Percentiles rank a stretch among this genome's conserved stretches.
phyloP scores from a whole-genome alignment of 768 basidiomycete species.

The Ramaria rubella region DNA sequence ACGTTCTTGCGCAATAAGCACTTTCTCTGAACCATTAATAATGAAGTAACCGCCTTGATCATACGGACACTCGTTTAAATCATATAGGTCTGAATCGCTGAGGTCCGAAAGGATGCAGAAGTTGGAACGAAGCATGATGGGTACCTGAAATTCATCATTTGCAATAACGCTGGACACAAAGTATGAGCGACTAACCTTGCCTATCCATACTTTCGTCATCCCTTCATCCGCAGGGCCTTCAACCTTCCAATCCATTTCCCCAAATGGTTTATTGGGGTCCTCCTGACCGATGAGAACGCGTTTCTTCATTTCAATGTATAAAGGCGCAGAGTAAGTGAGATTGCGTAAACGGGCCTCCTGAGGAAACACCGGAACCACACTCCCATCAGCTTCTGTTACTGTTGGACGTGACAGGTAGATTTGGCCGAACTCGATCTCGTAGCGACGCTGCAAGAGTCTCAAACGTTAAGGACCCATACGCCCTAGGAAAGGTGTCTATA shows the following conservation, averaged over 20 bases:
- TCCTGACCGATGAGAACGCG: constrained; percentile 72
- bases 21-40: constrained; percentile 99
- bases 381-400: constrained; percentile 92
- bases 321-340: constrained; percentile 90
- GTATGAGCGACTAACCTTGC: constrained; percentile 55
- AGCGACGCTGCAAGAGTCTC: constrained; percentile 54
- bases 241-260: constrained; percentile 71
- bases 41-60: constrained; percentile 99
- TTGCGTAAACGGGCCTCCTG: constrained; percentile 95
- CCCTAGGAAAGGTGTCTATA: background rate
- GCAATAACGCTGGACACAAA: background rate
- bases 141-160: constrained; percentile 51
- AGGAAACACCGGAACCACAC: constrained; percentile 88
- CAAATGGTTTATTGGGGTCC: constrained; percentile 72
- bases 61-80: constrained; percentile 96
- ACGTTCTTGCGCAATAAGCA: constrained; percentile 98
- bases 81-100: constrained; percentile 74
- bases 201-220: constrained; percentile 85
- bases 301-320: constrained; percentile 95
- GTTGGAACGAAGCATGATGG: constrained; percentile 94
- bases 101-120: constrained; percentile 88
- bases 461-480: constrained; percentile 26
- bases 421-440: constrained; percentile 96
- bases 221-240: constrained; percentile 67
- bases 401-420: constrained; percentile 95